Evolutionary conservation across 768 basidiomycete species (phyloP).

Genomic region (Dentipellis sp.): DNA sequence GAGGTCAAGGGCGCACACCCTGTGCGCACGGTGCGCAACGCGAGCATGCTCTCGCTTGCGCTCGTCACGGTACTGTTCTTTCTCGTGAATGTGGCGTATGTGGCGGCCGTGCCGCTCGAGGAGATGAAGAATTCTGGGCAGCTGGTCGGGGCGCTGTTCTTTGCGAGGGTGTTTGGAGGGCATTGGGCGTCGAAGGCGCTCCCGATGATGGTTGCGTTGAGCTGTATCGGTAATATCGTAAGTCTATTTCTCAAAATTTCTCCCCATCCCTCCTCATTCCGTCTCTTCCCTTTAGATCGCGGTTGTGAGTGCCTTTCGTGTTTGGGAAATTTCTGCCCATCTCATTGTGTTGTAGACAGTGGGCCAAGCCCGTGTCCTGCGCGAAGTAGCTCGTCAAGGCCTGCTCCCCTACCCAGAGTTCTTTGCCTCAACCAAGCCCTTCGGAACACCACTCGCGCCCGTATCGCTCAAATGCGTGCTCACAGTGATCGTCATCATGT

Average conservation of each 20-base stretch:
- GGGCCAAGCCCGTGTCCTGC: conserved; percentile 35
- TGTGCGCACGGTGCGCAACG: conserved; percentile 36
- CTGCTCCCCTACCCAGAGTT: conserved; percentile 39
- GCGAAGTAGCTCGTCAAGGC: conserved; percentile 45
- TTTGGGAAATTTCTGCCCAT: neutral
- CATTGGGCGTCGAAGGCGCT: conserved; percentile 18
- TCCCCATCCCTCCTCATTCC: conserved; percentile 25
- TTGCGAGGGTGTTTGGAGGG: conserved; percentile 38
- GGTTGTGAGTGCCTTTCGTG: conserved; percentile 10
- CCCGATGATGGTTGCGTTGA: conserved; percentile 9
- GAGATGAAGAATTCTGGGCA: conserved; percentile 33
- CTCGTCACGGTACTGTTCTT: conserved; percentile 38
- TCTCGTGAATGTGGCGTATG: conserved; percentile 34
- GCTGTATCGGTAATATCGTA: conserved; percentile 18
- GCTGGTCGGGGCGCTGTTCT: conserved; percentile 40
- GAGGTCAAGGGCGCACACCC: conserved; percentile 30
- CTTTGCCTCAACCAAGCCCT: conserved; percentile 38
- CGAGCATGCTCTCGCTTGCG: conserved; percentile 34
- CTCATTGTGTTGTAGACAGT: conserved; percentile 18
- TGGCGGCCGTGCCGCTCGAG: conserved; percentile 32
- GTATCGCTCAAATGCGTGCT: conserved; percentile 28
- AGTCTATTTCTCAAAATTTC: conserved; percentile 25
- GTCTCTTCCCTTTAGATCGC: conserved; percentile 22
- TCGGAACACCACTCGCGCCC: conserved; percentile 39
- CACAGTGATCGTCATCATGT: conserved; percentile 33